phyloP scores from a whole-genome alignment of 106 monocot species.

The Xerophyta viscosa region DNA sequence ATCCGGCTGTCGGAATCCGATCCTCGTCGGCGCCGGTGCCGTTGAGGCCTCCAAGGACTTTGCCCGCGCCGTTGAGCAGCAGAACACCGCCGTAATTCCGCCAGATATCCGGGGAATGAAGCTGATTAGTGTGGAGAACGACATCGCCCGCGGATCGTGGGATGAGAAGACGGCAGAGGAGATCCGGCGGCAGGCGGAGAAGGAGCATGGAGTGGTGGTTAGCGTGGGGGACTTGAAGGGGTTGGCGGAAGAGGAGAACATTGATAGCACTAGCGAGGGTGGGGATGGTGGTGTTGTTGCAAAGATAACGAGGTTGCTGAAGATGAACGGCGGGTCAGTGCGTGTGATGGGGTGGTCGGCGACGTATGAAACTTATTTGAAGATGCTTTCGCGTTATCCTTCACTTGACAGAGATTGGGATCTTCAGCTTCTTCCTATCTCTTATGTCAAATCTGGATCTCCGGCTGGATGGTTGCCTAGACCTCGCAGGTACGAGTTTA shows the following conservation, averaged over 20 bases:
- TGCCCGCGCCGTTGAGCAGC: slow-evolving; percentile 14
- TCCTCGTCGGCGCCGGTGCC: slow-evolving; percentile 63
- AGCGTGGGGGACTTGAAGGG: slow-evolving; percentile 57
- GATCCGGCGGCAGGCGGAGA: slow-evolving; percentile 4
- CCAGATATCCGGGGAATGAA: slow-evolving; percentile 27
- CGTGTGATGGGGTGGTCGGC: slow-evolving; percentile 71
- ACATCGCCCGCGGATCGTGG: background rate
- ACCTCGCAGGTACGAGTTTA: slow-evolving; percentile 17
- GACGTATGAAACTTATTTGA: slow-evolving; percentile 49
- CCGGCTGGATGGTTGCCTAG: slow-evolving; percentile 1
- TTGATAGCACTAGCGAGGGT: too few species aligned
- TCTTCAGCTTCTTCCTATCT: slow-evolving; percentile 39
- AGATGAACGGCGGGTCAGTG: slow-evolving; percentile 19
- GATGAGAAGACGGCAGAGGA: slow-evolving; percentile 13
- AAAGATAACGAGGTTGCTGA: slow-evolving; percentile 44
- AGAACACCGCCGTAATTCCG: too few species aligned
- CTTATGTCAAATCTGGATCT: slow-evolving; percentile 9
- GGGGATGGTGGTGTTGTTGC: slow-evolving; percentile 22
- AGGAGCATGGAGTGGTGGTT: slow-evolving; percentile 22
- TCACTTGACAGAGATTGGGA: slow-evolving; percentile 41
- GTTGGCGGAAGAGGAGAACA: slow-evolving; percentile 28
- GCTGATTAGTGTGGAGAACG: slow-evolving; percentile 20
- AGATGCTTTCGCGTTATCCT: slow-evolving; percentile 28
- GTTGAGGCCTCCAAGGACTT: slow-evolving; percentile 46
- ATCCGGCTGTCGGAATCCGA: slow-evolving; percentile 25